Percentiles rank a stretch among this genome's conserved stretches.
These are phyloP conservation scores for Phlebiopsis flavidoalba DNA, from an alignment of 768 basidiomycete species.

Conservation along the genomic window DNA sequence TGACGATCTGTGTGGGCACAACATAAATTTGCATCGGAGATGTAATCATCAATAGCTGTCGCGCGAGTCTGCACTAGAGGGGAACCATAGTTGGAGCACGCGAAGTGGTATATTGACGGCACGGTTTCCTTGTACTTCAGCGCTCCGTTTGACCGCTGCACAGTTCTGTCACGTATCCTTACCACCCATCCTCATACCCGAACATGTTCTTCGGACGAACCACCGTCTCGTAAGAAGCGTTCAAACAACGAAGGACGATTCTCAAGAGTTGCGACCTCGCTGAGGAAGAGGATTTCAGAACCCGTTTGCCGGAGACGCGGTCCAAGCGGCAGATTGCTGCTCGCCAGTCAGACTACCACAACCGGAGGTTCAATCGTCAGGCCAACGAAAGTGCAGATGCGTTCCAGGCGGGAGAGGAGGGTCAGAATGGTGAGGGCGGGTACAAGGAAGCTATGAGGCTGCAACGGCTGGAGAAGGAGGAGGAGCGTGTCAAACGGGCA, in stretches of 20 bases:
- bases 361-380: constrained; percentile 81
- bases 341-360: constrained; percentile 93
- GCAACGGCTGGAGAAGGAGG: constrained; percentile 89
- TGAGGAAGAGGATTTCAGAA: constrained; percentile 90
- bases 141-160: background rate
- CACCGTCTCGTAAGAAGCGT: constrained; percentile 82
- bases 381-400: constrained; percentile 79
- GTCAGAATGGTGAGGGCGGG: constrained; percentile 70
- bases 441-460: constrained; percentile 97
- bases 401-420: constrained; percentile 64
- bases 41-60: background rate
- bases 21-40: constrained; percentile 6
- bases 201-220: constrained; percentile 28
- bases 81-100: too few relatives aligned
- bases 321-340: constrained; percentile 90
- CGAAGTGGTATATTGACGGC: background rate
- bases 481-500: constrained; percentile 71
- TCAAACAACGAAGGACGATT: constrained; percentile 87
- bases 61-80: background rate
- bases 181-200: constrained; percentile 5
- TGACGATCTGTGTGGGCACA: background rate
- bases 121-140: constrained; percentile 15
- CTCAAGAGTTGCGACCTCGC: constrained; percentile 96
- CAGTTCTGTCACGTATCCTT: constrained; percentile 6
- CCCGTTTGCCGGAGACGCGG: constrained; percentile 91